phyloP scores from a whole-genome alignment of 805 yeast species.

The Candida wancherniae region DNA sequence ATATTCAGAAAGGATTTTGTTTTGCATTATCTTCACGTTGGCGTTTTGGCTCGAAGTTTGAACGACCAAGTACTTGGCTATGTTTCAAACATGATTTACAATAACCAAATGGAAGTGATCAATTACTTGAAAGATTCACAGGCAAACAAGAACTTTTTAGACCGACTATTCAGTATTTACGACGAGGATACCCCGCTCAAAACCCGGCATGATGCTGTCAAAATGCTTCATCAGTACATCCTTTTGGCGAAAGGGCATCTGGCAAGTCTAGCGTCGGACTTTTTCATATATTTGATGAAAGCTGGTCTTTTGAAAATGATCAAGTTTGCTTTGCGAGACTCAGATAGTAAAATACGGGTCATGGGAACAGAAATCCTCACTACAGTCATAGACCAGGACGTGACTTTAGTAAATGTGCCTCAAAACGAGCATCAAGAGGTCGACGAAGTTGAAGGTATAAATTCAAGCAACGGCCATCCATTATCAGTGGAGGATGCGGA shows the following conservation, averaged over 20 bases:
- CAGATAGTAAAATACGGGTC: conserved; percentile 46
- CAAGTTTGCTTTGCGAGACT: conserved; percentile 62
- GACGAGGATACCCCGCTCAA: conserved; percentile 16
- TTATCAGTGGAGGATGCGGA: too few species aligned
- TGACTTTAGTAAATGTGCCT: conserved; percentile 48
- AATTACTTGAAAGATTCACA: conserved; percentile 49
- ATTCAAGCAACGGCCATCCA: too few species aligned
- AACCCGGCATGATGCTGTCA: conserved; percentile 61
- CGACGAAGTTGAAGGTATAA: conserved; percentile 17
- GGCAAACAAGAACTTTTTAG: conserved; percentile 41
- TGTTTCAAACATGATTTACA: conserved; percentile 60
- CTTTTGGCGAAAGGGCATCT: conserved; percentile 66
- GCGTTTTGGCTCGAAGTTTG: conserved; percentile 71
- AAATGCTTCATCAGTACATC: conserved; percentile 74
- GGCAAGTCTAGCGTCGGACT: conserved; percentile 54
- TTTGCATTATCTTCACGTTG: conserved; percentile 79
- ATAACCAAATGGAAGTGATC: conserved; percentile 65
- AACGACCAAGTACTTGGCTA: conserved; percentile 76
- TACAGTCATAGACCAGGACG: conserved; percentile 79
- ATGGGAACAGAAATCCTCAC: conserved; percentile 78
- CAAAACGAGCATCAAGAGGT: conserved; percentile 22
- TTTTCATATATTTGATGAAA: conserved; percentile 59
- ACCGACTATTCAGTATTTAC: conserved; percentile 57
- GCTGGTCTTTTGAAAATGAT: conserved; percentile 69
- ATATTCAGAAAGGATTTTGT: conserved; percentile 72